These are phyloP conservation scores for Aspergillus oerlinghausenensis DNA, from an alignment of 2,329 filamentous ascomycete genomes.

Conservation along the genomic window DNA sequence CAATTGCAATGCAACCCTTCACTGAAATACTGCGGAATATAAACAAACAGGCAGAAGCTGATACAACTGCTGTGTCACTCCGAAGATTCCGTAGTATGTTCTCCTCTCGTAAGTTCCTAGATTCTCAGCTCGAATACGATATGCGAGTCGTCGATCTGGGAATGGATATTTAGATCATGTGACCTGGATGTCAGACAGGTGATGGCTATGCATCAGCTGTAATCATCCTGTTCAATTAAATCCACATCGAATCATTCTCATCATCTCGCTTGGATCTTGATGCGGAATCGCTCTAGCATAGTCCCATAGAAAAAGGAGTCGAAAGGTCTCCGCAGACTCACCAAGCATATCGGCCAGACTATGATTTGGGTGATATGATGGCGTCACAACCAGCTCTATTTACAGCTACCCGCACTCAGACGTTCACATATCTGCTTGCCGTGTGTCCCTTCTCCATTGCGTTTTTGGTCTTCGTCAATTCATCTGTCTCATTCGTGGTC, in stretches of 20 bases:
- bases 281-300: not conserved
- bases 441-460: slow-evolving; percentile 63
- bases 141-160: not conserved
- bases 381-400: slow-evolving; percentile 39
- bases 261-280: not conserved
- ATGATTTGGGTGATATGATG: slow-evolving; percentile 17
- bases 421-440: slow-evolving; percentile 56
- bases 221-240: not conserved
- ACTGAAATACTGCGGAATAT: not conserved
- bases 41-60: not conserved
- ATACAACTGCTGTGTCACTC: not conserved
- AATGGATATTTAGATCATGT: not conserved
- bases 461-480: slow-evolving; percentile 63
- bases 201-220: not conserved
- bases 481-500: slow-evolving; percentile 60
- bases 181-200: not conserved
- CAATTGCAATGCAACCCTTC: not conserved
- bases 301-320: not conserved
- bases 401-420: slow-evolving; percentile 55
- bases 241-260: not conserved
- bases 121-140: not conserved
- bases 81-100: not conserved
- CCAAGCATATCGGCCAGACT: not conserved
- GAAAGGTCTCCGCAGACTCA: not conserved
- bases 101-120: not conserved